A percentile compares a stretch with the other conserved stretches of the same genome.
Evolutionary conservation across 176 grass and related monocot species (phyloP).

Genomic region (Cenchrus americanus): DNA sequence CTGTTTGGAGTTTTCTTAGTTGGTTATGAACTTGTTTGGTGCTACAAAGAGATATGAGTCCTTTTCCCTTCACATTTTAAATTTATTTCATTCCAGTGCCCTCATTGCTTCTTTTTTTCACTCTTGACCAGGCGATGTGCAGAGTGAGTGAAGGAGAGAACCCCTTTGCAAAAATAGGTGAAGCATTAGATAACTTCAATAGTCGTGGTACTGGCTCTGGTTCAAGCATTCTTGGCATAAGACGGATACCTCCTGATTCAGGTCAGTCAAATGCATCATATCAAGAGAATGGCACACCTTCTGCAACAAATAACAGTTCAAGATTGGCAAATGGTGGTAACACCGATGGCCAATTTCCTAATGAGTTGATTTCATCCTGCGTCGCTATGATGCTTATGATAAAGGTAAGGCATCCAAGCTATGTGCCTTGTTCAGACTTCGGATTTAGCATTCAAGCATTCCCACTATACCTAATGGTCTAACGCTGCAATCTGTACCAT

Average conservation of each 20-base stretch:
- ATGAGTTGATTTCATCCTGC: constrained; percentile 82
- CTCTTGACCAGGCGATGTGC: constrained; percentile 69
- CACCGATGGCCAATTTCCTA: constrained; percentile 58
- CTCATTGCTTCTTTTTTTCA: neutral
- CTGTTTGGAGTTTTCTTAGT: neutral
- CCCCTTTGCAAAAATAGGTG: constrained; percentile 70
- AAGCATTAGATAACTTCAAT: constrained; percentile 73
- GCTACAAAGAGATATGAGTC: neutral
- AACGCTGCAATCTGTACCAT: constrained; percentile 1
- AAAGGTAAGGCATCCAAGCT: constrained; percentile 57
- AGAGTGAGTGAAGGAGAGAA: constrained; percentile 77
- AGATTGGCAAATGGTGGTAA: constrained; percentile 51
- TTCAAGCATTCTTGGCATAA: constrained; percentile 71
- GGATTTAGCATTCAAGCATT: neutral
- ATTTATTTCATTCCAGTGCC: neutral
- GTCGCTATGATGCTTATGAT: constrained; percentile 91
- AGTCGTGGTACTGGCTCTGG: constrained; percentile 58
- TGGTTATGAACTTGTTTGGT: constrained; percentile 15
- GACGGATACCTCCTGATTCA: constrained; percentile 73
- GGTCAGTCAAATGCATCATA: constrained; percentile 64
- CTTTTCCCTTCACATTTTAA: neutral
- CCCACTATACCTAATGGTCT: neutral
- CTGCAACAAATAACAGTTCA: constrained; percentile 41
- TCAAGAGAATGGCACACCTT: constrained; percentile 52
- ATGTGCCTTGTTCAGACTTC: neutral